Evolutionary conservation across 352 stramenopile species (phyloP).

Genomic region (Hyaloperonospora brassicae): DNA sequence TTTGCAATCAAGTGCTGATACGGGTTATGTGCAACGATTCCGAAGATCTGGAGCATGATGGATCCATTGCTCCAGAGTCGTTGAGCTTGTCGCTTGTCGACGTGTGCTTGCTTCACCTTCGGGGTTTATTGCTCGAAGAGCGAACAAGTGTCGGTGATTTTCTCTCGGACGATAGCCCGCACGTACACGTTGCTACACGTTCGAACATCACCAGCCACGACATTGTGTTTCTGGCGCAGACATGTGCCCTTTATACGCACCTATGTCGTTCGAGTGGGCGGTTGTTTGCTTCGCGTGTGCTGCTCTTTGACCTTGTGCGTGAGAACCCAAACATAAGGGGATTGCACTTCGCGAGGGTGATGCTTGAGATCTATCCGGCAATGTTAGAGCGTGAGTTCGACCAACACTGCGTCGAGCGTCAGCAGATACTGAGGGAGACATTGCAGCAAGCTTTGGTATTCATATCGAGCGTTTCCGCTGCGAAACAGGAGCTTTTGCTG

Average conservation of each 20-base stretch:
- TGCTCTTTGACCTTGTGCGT: constrained; percentile 41
- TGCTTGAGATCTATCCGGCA: constrained; percentile 30
- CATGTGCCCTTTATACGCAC: constrained; percentile 29
- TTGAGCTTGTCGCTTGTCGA: constrained; percentile 12
- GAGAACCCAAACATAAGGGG: constrained; percentile 36
- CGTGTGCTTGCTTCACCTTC: constrained; percentile 25
- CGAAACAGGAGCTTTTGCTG: constrained; percentile 27
- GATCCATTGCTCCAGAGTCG: background rate
- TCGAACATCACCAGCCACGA: constrained; percentile 25
- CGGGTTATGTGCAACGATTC: constrained; percentile 5
- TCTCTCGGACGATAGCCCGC: constrained; percentile 4
- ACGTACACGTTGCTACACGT: constrained; percentile 3
- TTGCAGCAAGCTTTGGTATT: constrained; percentile 27
- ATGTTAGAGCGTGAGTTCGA: constrained; percentile 32
- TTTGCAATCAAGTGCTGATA: constrained; percentile 25
- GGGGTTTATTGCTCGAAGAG: constrained; percentile 16
- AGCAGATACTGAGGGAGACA: constrained; percentile 21
- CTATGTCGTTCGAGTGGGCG: constrained; percentile 26
- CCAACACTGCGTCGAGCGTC: constrained; percentile 17
- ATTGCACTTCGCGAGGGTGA: constrained; percentile 29
- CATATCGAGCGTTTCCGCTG: constrained; percentile 18
- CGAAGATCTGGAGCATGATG: background rate
- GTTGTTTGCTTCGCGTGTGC: constrained; percentile 22
- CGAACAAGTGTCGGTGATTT: constrained; percentile 9
- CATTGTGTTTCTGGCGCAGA: constrained; percentile 35